Percentiles rank a stretch among this genome's conserved stretches.
phyloP scores from a whole-genome alignment of 139 green algal species.

The Tetradesmus lagerheimii region DNA sequence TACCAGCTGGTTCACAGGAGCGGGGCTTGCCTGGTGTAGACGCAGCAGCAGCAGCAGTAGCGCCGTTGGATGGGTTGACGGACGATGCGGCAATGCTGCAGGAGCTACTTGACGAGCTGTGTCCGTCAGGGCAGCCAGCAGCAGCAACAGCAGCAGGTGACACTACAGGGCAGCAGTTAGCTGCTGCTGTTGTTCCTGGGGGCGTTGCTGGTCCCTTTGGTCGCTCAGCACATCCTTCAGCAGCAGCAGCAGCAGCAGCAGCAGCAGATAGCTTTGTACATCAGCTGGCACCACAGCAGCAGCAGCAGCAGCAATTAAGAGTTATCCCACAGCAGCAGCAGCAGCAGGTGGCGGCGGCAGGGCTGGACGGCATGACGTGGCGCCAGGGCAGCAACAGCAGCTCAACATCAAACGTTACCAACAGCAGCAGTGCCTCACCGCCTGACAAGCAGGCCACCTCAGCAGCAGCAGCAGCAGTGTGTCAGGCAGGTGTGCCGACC shows the following conservation, averaged over 20 bases:
- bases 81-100: neutral
- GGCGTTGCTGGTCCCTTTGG: neutral
- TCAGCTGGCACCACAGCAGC: neutral
- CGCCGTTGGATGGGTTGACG: neutral
- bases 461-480: neutral
- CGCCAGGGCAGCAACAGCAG: neutral
- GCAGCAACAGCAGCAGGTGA: neutral
- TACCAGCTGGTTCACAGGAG: neutral
- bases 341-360: neutral
- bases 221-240: neutral
- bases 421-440: neutral
- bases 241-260: neutral
- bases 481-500: neutral
- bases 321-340: too few relatives aligned
- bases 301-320: neutral
- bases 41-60: neutral
- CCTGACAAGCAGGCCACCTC: neutral
- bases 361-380: neutral
- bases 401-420: neutral
- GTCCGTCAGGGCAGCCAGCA: neutral
- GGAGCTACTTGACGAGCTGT: neutral
- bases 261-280: neutral
- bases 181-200: neutral
- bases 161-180: neutral
- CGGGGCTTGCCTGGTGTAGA: neutral